These are phyloP conservation scores for Trichophyton schoenleinii DNA, from an alignment of 2,329 filamentous ascomycete genomes.

Conservation along the genomic window DNA sequence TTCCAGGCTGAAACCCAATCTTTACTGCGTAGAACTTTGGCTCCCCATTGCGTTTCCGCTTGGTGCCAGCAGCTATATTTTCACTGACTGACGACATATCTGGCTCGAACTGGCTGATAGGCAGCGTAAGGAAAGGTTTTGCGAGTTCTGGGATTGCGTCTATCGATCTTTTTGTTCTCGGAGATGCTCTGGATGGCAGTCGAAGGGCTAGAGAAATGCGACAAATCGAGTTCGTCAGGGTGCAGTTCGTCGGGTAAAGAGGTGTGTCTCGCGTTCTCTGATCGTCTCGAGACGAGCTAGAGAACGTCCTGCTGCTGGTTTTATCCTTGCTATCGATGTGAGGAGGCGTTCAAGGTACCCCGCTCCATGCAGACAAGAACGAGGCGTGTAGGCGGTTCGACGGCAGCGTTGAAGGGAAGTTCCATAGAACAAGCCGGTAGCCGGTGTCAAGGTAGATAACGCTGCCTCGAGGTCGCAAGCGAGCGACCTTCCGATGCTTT, in stretches of 20 bases:
- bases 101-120: neutral
- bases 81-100: neutral
- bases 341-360: neutral
- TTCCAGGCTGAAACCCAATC: constrained; percentile 46
- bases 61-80: constrained; percentile 33
- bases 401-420: neutral
- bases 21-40: constrained; percentile 54
- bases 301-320: neutral
- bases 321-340: neutral
- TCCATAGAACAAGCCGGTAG: neutral
- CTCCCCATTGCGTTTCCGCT: constrained; percentile 42
- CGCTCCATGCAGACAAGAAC: neutral
- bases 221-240: neutral
- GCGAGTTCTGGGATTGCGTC: neutral
- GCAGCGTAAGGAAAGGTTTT: neutral
- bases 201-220: neutral
- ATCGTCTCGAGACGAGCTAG: neutral
- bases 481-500: neutral
- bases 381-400: neutral
- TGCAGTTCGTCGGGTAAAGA: neutral
- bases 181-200: neutral
- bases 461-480: neutral
- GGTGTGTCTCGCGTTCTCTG: neutral
- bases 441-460: neutral
- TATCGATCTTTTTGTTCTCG: neutral